Evolutionary conservation across 371 early-diverging fungal genomes (phyloP), one percentile per base, ranked within the genome.

Genomic region (Mortierella sp.): DNA sequence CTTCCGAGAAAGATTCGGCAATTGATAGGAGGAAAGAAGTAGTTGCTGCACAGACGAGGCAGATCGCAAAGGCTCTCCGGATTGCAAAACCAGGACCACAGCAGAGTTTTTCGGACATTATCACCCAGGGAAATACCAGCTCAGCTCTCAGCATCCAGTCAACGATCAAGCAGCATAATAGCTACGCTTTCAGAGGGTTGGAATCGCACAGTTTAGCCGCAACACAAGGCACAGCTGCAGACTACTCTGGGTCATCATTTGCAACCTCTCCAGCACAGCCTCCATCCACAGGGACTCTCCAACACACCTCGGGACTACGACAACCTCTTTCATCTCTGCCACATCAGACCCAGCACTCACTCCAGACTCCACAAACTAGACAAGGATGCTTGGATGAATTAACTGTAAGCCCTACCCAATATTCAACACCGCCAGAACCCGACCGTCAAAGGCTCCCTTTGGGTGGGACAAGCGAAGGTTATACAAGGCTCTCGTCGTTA

Each of bases 21-120:
- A 44, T 67, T 27, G 59, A 67, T 24, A 61, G 53, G 34, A 57
- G 73, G 52, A 67, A 57, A 25, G 51, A 67, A 8, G 41, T 49
- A 5, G 10, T 73, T 31, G 31, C 17, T 21, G 39, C 39, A 2
- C 73, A 73, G 16, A 57, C 73, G 0, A 58, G 45, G 6, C 73
- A 73, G 21, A 73, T 73, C 13, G 61, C 73, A 22, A 73, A 67
- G 29, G 55, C 73, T 2, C 58, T 73, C 22, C 57, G 73, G n/a
- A 54, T 73, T 21, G 55, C 73, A 5, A 53, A 51, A n/a, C 60
- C 67, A 19, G 66, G 67, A 19, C 73, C 73, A 40, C 65, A 59
- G 7, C 40, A 56, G 13, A 54, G 65, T 39, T 41, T 52, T 5
- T 50, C 61, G n/a, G 44, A 40, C 1, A 12, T 71, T 1, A 29